Conservation (phyloP, 2,329 filamentous ascomycete genomes). For the Fonsecaea erecta region DNA sequence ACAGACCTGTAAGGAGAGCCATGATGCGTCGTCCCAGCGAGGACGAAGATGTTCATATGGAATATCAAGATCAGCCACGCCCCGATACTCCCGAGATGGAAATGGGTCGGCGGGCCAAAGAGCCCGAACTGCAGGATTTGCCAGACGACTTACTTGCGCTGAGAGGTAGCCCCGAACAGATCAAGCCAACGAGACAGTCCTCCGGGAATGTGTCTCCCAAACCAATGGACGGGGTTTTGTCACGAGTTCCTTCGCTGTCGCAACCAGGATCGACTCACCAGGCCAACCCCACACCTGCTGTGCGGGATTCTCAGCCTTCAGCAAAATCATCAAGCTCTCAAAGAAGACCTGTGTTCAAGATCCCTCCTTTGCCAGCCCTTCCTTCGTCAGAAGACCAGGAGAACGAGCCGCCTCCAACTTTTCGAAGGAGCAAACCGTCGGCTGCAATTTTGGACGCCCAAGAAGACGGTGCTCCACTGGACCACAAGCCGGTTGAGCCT, state of each 20-base stretch:
- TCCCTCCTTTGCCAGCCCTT: constrained; percentile 61
- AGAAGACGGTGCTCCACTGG: constrained; percentile 49
- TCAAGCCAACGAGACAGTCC: constrained; percentile 31
- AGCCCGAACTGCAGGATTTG: constrained; percentile 40
- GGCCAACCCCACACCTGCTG: constrained; percentile 48
- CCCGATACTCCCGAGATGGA: constrained; percentile 36
- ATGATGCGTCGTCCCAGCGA: constrained; percentile 66
- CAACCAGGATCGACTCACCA: constrained; percentile 36
- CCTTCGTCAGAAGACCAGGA: constrained; percentile 77
- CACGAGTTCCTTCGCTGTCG: constrained; percentile 32
- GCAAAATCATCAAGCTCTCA: constrained; percentile 48
- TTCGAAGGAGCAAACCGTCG: constrained; percentile 65
- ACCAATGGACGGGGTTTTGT: constrained; percentile 7
- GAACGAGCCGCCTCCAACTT: constrained; percentile 75
- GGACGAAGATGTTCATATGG: constrained; percentile 59
- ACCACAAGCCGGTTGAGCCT: constrained; percentile 46
- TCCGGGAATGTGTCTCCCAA: constrained; percentile 23
- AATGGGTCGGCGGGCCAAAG: constrained; percentile 39
- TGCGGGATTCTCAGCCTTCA: constrained; percentile 46
- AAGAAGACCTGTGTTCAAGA: constrained; percentile 61
- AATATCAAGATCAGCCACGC: constrained; percentile 37
- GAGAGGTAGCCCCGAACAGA: constrained; percentile 37
- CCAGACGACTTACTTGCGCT: constrained; percentile 34
- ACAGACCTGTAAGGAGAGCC: constrained; percentile 77
- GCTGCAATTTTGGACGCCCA: constrained; percentile 62